A percentile compares a stretch with the other conserved stretches of the same genome.
Conservation (phyloP, 2,329 filamentous ascomycete genomes). For the Aspergillus piperis region DNA sequence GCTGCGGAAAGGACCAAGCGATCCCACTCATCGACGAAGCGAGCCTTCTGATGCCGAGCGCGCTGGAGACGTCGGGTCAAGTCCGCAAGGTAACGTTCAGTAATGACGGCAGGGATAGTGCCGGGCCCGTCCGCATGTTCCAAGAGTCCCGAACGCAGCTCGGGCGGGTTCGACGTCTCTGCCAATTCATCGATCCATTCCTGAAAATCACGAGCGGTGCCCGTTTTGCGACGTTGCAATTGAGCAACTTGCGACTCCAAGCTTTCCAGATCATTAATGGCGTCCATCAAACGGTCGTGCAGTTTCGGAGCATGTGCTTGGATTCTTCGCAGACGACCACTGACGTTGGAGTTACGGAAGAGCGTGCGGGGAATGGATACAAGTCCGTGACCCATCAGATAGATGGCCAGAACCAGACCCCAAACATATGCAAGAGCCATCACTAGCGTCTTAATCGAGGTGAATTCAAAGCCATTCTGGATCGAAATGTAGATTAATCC, state of each 20-base stretch:
- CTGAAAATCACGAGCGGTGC: slow-evolving; percentile 71
- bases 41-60: slow-evolving; percentile 77
- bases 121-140: slow-evolving; percentile 34
- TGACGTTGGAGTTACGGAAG: slow-evolving; percentile 76
- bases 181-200: slow-evolving; percentile 96
- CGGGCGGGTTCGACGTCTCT: slow-evolving; percentile 71
- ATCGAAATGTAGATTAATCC: slow-evolving; percentile 83
- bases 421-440: slow-evolving; percentile 96
- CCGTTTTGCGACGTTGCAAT: slow-evolving; percentile 77
- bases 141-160: slow-evolving; percentile 51
- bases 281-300: slow-evolving; percentile 85
- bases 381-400: slow-evolving; percentile 95
- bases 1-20: slow-evolving; percentile 72
- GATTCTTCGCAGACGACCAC: slow-evolving; percentile 70
- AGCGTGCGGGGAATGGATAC: slow-evolving; percentile 85
- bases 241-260: slow-evolving; percentile 79
- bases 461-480: slow-evolving; percentile 70
- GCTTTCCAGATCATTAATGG: slow-evolving; percentile 75
- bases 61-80: slow-evolving; percentile 79
- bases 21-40: slow-evolving; percentile 86
- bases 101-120: slow-evolving; percentile 76
- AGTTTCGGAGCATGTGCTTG: slow-evolving; percentile 77
- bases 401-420: slow-evolving; percentile 88
- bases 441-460: slow-evolving; percentile 75
- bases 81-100: slow-evolving; percentile 89